Base-by-base conservation (phyloP, 441 rosid genomes). In the Capsella rubella region DNA sequence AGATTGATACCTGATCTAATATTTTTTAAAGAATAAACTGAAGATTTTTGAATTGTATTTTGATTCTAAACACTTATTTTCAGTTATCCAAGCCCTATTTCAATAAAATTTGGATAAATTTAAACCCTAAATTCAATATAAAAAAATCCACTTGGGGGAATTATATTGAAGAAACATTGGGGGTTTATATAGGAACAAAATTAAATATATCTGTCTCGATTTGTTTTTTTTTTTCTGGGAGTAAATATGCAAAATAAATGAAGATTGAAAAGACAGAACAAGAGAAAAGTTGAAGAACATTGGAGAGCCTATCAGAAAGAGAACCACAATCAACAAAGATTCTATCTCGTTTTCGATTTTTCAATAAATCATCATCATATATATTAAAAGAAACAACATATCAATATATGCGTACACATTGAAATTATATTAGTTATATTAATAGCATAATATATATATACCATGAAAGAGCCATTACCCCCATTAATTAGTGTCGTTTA, bases 341-440 rank as follows among this genome's bases (percentile, higher is more conserved):
- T 54, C 65, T 76, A 63, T 62, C 65, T 63, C 46, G 66, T 55
- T 62, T 62, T 29, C 65, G 65, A 54, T 62, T 69, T 21, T 47
- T 62, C 10, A 46, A 12, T 13, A 69, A 64, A 54, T 53, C 25
- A 21, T 21, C 25, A 21, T 61, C 7, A 62, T 68, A 51, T 4
- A 21, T 11, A 45, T 42, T 52, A 5, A n/a, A 18, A 7, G 14
- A 60, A 50, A 74, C 50, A 50, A 74, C 50, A 8, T 6, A 14
- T 9, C 18, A 34, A 6, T 21, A 21, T 21, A 21, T 21, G 25
- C 25, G 53, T 61, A 69, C 27, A 61, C 18, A 61, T 59, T 34
- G 25, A 61, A 59, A 68, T 67, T 69, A 59, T 34, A 59, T 13
- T 39, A 59, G 61, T 67, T 69, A 59, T 34, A 59, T 13, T 49